Conservation (phyloP, 2,329 filamentous ascomycete species). For the Huntiella decipiens region DNA sequence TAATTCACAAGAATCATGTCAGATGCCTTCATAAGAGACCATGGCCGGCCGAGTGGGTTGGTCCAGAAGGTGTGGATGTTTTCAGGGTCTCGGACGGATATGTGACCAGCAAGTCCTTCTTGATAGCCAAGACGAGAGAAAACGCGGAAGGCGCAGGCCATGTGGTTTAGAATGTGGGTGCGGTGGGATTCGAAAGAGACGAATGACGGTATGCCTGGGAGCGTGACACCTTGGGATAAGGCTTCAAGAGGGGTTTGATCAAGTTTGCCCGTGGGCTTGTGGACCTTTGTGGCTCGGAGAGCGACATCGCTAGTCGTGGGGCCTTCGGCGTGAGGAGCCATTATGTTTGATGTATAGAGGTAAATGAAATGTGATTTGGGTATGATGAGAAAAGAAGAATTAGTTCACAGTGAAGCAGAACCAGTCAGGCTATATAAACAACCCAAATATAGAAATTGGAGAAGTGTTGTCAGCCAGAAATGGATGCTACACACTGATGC, state of each 20-base stretch:
- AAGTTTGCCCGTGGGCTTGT: constrained; percentile 6
- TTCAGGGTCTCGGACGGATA: constrained; percentile 22
- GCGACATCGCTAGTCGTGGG: background rate
- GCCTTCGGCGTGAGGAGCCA: constrained; percentile 1
- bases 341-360: background rate
- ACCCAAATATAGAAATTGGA: background rate
- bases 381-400: background rate
- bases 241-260: constrained; percentile 7
- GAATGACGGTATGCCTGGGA: constrained; percentile 8
- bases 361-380: background rate
- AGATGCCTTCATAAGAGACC: constrained; percentile 41
- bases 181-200: constrained; percentile 16
- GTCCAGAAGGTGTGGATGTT: constrained; percentile 21
- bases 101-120: constrained; percentile 28
- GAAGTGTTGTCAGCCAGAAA: background rate
- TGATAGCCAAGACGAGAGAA: constrained; percentile 27
- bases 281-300: background rate
- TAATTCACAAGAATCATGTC: constrained; percentile 49
- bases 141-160: constrained; percentile 28
- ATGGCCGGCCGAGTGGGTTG: constrained; percentile 45
- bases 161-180: constrained; percentile 22
- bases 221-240: constrained; percentile 6
- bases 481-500: background rate
- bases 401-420: background rate
- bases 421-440: background rate